Evolutionary conservation across 148 eudicot species (phyloP).

Genomic region (Persicaria tinctoria): DNA sequence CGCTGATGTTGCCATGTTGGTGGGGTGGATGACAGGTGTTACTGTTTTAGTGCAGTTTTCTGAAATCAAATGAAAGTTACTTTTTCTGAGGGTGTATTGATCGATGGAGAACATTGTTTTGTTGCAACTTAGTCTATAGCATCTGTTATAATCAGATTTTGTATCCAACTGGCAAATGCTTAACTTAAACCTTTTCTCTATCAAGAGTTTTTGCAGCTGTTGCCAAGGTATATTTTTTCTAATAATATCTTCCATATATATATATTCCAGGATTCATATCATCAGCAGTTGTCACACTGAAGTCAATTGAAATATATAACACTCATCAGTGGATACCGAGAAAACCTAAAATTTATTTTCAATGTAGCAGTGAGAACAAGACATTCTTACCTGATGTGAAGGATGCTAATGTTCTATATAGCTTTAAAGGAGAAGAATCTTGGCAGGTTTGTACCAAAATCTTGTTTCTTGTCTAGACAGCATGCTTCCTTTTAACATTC

Average conservation of each 20-base stretch:
- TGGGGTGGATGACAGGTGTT: no score
- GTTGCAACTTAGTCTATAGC: neutral
- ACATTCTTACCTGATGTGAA: slow-evolving; percentile 57
- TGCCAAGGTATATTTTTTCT: neutral
- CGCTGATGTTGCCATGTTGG: no score
- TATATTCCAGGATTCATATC: slow-evolving; percentile 25
- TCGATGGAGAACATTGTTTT: neutral
- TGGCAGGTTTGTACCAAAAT: slow-evolving; percentile 46
- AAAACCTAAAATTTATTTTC: slow-evolving; percentile 40
- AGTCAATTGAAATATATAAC: slow-evolving; percentile 40
- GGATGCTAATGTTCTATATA: slow-evolving; percentile 24
- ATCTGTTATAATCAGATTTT: neutral
- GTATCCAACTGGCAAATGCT: no score
- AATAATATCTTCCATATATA: neutral
- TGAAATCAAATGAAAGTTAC: no score
- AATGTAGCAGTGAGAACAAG: slow-evolving; percentile 44
- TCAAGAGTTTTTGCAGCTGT: neutral
- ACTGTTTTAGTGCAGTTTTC: no score
- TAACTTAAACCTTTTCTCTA: neutral
- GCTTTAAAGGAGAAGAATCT: slow-evolving; percentile 60
- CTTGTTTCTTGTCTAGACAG: neutral
- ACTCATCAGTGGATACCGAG: slow-evolving; percentile 42
- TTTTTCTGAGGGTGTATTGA: neutral
- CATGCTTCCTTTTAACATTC: neutral
- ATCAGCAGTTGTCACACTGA: slow-evolving; percentile 43